A percentile compares a stretch with the other conserved stretches of the same genome.
Evolutionary conservation across 495 filamentous ascomycete genomes (phyloP).

Genomic region (Tuber borchii): DNA sequence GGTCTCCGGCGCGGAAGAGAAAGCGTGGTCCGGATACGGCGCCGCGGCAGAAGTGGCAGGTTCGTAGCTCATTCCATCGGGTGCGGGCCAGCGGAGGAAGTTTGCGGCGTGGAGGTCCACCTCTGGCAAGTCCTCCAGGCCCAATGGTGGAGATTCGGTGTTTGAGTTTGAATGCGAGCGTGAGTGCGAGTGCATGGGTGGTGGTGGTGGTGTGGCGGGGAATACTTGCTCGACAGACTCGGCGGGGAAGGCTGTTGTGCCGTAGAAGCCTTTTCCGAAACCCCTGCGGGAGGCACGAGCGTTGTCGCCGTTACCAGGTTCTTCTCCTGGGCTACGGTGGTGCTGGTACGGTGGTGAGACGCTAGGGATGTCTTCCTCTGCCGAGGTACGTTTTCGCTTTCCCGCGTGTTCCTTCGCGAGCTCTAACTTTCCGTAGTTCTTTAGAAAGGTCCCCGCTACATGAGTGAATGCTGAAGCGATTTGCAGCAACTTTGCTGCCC

Average conservation of each 20-base stretch:
- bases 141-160: slow-evolving; percentile 16
- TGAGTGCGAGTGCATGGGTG: background rate
- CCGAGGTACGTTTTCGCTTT: slow-evolving; percentile 21
- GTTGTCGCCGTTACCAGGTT: slow-evolving; percentile 2
- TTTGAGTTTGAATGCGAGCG: slow-evolving; percentile 5
- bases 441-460: slow-evolving; percentile 38
- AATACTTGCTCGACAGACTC: slow-evolving; percentile 18
- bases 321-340: background rate
- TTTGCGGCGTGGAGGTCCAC: slow-evolving; percentile 33
- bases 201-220: background rate
- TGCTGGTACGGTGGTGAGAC: background rate
- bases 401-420: slow-evolving; percentile 26
- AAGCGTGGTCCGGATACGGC: background rate
- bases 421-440: slow-evolving; percentile 38
- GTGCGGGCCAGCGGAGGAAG: slow-evolving; percentile 34
- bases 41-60: background rate
- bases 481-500: slow-evolving; percentile 36
- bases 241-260: slow-evolving; percentile 18
- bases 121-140: slow-evolving; percentile 2
- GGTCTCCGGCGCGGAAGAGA: background rate
- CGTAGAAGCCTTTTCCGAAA: slow-evolving; percentile 13
- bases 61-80: slow-evolving; percentile 7
- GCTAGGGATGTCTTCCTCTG: slow-evolving; percentile 8
- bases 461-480: slow-evolving; percentile 40
- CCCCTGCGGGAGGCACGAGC: slow-evolving; percentile 1